Evolutionary conservation across 2,329 filamentous ascomycete species (phyloP), one percentile per base, ranked within the genome.

Genomic region (Scedosporium minutisporum): DNA sequence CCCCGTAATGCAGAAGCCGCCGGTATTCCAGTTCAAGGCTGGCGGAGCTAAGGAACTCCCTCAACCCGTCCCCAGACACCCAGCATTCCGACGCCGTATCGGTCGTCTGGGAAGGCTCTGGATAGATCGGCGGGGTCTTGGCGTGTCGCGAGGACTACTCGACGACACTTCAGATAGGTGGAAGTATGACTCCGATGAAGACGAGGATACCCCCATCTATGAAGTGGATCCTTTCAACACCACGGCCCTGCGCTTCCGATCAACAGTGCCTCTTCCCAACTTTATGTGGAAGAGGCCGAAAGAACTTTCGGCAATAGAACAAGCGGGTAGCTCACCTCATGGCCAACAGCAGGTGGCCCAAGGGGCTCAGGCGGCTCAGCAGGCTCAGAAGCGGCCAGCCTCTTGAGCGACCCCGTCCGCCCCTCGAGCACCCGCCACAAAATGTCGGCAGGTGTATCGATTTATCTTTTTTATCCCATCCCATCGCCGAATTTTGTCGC

Each of bases 181-280:
- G 83, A 96, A 92, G 75, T 96, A 91, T 76, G 91, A 96, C 70
- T 87, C 88, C 27, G 90, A 96, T 68, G 90, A 92, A 65, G 91
- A 96, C 57, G 89, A 93, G 61, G 89, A 92, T 63, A 84, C 87
- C 62, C 81, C 87, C 25, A 80, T 87, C 64, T 92, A 92, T 77
- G 83, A 87, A 62, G 82, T 93, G 63, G 91, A 96, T 71, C 89
- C 88, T 44, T 87, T 82, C 67, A 83, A 84, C 68, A 82, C 80
- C 16, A 76, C 78, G 23, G 81, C 83, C 23, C 74, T 88, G 68
- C 84, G 81, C 68, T 88, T 86, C 67, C 77, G 85, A 46, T 81
- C 84, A n/a, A 82, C 79, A 6, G 82, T 85, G 21, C 82, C 82
- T 1, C 71, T 83, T n/a, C 62, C 42, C 62, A 64, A 42, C 5